Conservation (phyloP, 352 stramenopile species). For the Plasmopara halstedii region DNA sequence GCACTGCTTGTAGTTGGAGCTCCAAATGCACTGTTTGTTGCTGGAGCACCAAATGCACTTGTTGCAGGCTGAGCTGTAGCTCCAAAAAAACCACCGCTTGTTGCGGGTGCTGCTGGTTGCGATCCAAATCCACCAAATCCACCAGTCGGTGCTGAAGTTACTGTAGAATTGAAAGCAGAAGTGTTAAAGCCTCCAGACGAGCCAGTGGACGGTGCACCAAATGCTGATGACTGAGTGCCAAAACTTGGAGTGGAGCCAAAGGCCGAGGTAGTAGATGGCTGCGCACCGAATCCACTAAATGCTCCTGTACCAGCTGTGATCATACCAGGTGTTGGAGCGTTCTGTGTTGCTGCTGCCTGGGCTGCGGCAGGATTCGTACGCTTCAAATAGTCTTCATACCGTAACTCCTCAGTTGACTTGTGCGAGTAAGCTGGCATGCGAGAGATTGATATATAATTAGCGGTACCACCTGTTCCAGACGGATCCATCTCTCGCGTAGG, state of each 20-base stretch:
- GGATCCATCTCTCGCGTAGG: constrained; percentile 53
- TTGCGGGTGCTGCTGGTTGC: constrained; percentile 24
- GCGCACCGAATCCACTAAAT: constrained; percentile 35
- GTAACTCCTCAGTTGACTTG: constrained; percentile 70
- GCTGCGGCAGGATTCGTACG: constrained; percentile 49
- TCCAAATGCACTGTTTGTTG: constrained; percentile 34
- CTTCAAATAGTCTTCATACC: constrained; percentile 77
- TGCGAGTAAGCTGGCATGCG: constrained; percentile 62
- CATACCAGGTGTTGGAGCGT: constrained; percentile 28
- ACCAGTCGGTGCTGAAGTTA: constrained; percentile 9
- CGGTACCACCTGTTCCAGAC: constrained; percentile 43
- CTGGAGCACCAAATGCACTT: constrained; percentile 31
- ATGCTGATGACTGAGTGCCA: constrained; percentile 26
- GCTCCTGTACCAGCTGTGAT: constrained; percentile 29
- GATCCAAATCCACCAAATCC: constrained; percentile 52
- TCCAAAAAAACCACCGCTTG: constrained; percentile 33
- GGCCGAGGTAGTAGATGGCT: constrained; percentile 23
- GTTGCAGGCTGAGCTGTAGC: constrained; percentile 13
- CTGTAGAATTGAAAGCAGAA: constrained; percentile 28
- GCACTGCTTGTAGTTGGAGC: constrained; percentile 26
- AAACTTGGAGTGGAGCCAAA: constrained; percentile 38
- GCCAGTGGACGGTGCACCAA: constrained; percentile 25
- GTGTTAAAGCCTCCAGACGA: constrained; percentile 24
- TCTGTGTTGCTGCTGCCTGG: constrained; percentile 34
- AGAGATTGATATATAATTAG: constrained; percentile 62